Evolutionary conservation across 495 filamentous ascomycete species (phyloP), one percentile per base, ranked within the genome.

Genomic region (Neurospora pannonica): DNA sequence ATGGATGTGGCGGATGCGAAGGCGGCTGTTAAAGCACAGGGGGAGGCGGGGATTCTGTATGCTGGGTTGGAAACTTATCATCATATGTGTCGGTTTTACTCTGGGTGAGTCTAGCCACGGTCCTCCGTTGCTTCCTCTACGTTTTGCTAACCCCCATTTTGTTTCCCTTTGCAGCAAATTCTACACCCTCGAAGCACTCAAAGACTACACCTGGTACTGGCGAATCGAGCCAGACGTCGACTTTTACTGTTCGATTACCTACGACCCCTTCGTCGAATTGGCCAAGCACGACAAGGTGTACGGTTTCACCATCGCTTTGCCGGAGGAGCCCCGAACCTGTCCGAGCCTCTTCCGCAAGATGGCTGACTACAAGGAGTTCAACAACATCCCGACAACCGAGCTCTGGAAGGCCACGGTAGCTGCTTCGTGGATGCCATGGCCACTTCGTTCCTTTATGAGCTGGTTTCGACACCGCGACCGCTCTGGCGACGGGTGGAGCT

Each of bases 61-160:
- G 96, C 93, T 79, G 95, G 96, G 21, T 95, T 97, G 91, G 96
- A 97, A 81, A 95, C 93, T 80, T 99, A 99, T 80, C 95, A 99
- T 80, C 93, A 97, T 84, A 97, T 97, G 93, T 97, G 93, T 81
- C 89, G 96, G 70, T 99, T 99, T 86, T 98, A 97, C 83, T 98
- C 95, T 43, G 95, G 95, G 93, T 95, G 83, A 43, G 82, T 69
- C 46, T 74, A 24, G 7, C n/a, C n/a, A n/a, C 7, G 5, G 0
- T 40, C 9, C 34, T 15, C 46, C 21, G 38, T 34, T 42, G 40
- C 24, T 60, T 74, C 70, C 38, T 72, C 74, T 15, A 71, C 70
- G 31, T 67, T 7, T 40, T 37, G 0, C 42, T 42, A 48, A 70
- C 19, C 73, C 54, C 67, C 73, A 24, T 37, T 71, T 11, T 48